A percentile compares a stretch with the other conserved stretches of the same genome.
phyloP scores from a whole-genome alignment of 352 stramenopile species.

The Blastocystis sp. region DNA sequence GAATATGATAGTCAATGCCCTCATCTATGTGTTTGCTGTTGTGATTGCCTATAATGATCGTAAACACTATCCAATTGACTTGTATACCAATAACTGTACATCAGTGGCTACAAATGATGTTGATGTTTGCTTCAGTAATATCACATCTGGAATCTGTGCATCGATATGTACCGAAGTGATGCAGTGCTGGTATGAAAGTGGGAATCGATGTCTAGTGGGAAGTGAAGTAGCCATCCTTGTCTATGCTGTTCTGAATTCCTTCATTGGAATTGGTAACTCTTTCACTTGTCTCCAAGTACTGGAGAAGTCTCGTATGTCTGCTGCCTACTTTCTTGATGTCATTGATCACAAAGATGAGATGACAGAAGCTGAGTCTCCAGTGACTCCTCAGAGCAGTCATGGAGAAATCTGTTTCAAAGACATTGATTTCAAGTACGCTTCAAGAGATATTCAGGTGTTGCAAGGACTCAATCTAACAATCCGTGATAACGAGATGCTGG shows the following conservation, averaged over 20 bases:
- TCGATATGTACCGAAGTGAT: background rate
- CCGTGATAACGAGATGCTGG: constrained; percentile 57
- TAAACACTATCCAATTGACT: background rate
- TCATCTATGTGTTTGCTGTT: constrained; percentile 72
- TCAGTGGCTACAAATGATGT: background rate
- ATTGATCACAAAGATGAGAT: constrained; percentile 54
- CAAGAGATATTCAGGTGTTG: constrained; percentile 64
- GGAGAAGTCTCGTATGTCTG: constrained; percentile 18
- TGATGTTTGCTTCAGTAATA: constrained; percentile 37
- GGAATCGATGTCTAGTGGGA: constrained; percentile 69
- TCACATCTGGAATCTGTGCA: background rate
- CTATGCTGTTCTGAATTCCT: constrained; percentile 72
- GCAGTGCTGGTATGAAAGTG: constrained; percentile 7
- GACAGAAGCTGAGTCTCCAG: background rate
- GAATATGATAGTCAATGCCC: constrained; percentile 69
- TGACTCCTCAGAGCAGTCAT: background rate
- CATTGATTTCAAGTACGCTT: constrained; percentile 66
- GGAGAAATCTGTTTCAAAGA: constrained; percentile 66
- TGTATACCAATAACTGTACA: background rate
- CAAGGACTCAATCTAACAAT: constrained; percentile 64
- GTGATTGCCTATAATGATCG: constrained; percentile 62
- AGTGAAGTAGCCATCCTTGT: constrained; percentile 72
- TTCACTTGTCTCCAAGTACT: constrained; percentile 70
- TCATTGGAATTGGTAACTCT: constrained; percentile 73
- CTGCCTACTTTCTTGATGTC: constrained; percentile 41